These are phyloP conservation scores for Lachancea sp. DNA, from an alignment of 805 yeast genomes.

Conservation along the genomic window DNA sequence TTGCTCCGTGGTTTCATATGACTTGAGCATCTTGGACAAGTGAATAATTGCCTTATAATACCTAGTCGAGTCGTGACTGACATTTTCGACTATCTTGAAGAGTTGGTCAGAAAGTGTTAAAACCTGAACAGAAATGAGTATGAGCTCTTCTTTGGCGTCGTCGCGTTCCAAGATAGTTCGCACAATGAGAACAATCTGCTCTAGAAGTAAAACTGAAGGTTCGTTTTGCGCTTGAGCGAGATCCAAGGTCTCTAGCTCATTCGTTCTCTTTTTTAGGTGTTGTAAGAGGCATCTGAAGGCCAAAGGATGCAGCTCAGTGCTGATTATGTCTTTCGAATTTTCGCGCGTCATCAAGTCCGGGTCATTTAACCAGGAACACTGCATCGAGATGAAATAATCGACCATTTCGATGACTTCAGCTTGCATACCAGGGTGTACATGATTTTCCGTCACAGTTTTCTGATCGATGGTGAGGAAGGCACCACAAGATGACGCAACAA, in stretches of 20 bases:
- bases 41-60: slow-evolving; percentile 31
- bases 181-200: slow-evolving; percentile 43
- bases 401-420: slow-evolving; percentile 34
- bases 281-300: slow-evolving; percentile 44
- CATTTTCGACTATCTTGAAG: slow-evolving; percentile 22
- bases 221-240: slow-evolving; percentile 20
- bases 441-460: slow-evolving; percentile 3
- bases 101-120: slow-evolving; percentile 32
- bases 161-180: slow-evolving; percentile 35
- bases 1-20: slow-evolving; percentile 27
- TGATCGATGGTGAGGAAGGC: slow-evolving; percentile 39
- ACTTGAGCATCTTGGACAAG: slow-evolving; percentile 30
- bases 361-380: slow-evolving; percentile 43
- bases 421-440: slow-evolving; percentile 19
- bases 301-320: slow-evolving; percentile 56
- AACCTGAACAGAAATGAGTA: slow-evolving; percentile 32
- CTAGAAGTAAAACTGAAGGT: slow-evolving; percentile 37
- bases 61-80: slow-evolving; percentile 21
- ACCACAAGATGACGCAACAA: slow-evolving; percentile 65
- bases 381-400: slow-evolving; percentile 45
- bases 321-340: slow-evolving; percentile 63
- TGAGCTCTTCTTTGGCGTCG: slow-evolving; percentile 28
- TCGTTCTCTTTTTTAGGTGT: slow-evolving; percentile 37
- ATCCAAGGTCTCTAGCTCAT: slow-evolving; percentile 24
- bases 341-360: slow-evolving; percentile 55